These are phyloP conservation scores for Solanum habrochaites DNA, from an alignment of 257 asterid species.

Conservation along the genomic window DNA sequence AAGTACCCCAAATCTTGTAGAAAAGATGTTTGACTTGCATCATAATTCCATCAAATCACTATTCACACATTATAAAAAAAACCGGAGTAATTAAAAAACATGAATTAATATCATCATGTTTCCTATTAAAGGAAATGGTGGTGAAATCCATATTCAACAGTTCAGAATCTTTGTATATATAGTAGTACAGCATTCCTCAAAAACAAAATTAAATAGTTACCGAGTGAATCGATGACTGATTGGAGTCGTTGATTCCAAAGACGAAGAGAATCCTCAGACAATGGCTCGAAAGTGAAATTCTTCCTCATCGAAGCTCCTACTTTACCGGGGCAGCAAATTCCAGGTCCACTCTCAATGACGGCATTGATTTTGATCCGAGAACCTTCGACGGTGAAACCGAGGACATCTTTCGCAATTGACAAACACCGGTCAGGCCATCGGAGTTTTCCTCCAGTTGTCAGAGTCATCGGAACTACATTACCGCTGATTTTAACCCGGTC, in stretches of 20 bases:
- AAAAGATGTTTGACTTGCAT: background rate
- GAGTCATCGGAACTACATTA: conserved; percentile 21
- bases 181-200: background rate
- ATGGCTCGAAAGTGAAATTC: conserved; percentile 43
- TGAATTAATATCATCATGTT: background rate
- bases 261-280: conserved; percentile 31
- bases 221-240: conserved; percentile 49
- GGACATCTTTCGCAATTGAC: conserved; percentile 52
- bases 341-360: conserved; percentile 24
- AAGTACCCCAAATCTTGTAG: background rate
- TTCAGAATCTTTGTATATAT: background rate
- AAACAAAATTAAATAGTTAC: conserved; percentile 11
- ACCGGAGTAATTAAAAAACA: background rate
- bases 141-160: background rate
- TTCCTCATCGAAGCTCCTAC: conserved; percentile 26
- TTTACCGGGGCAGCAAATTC: conserved; percentile 32
- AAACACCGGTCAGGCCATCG: conserved; percentile 38
- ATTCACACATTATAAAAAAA: background rate
- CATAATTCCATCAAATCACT: background rate
- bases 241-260: conserved; percentile 57
- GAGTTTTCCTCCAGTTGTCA: conserved; percentile 52
- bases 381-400: conserved; percentile 62
- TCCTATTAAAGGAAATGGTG: background rate
- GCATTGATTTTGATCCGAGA: conserved; percentile 39
- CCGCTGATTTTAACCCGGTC: conserved; percentile 43